Conservation (phyloP, 2,329 filamentous ascomycete genomes). For the Dendrostoma leiphaemia region DNA sequence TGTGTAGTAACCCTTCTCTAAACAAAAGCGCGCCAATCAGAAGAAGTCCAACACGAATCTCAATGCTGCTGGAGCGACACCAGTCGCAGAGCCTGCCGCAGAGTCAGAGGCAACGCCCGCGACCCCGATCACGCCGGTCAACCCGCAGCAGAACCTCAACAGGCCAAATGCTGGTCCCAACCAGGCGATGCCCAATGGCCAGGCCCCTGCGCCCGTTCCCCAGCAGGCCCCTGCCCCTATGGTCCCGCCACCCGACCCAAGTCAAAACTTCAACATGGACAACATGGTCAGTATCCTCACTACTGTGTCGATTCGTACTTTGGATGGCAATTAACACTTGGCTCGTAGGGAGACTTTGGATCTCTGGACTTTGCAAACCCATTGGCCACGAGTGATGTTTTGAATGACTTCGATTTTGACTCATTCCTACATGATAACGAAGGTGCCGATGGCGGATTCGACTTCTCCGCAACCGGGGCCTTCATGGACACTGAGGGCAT, state of each 20-base stretch:
- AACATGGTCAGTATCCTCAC: constrained; percentile 41
- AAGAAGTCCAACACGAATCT: constrained; percentile 62
- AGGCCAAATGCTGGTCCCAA: constrained; percentile 39
- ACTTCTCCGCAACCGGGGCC: constrained; percentile 52
- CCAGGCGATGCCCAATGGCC: constrained; percentile 39
- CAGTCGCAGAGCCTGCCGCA: constrained; percentile 52
- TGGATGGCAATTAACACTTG: constrained; percentile 22
- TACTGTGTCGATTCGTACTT: constrained; percentile 1
- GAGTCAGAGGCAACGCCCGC: constrained; percentile 61
- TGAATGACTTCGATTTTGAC: constrained; percentile 68
- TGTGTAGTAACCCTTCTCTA: constrained; percentile 16
- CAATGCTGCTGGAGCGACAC: constrained; percentile 50
- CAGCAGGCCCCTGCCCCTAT: constrained; percentile 42
- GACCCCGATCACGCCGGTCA: constrained; percentile 62
- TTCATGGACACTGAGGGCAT: constrained; percentile 58
- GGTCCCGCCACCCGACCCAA: constrained; percentile 45
- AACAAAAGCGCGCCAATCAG: constrained; percentile 44
- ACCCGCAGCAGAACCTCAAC: constrained; percentile 45
- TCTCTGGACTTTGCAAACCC: constrained; percentile 56
- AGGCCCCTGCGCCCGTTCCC: constrained; percentile 41
- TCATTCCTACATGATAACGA: constrained; percentile 63
- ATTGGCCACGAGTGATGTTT: constrained; percentile 51
- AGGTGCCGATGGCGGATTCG: constrained; percentile 47
- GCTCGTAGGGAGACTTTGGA: constrained; percentile 38
- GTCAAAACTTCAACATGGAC: constrained; percentile 49